Evolutionary conservation across 176 grass and related monocot species (phyloP), one percentile per base, ranked within the genome.

Genomic region (Eremochloa ophiuroides): DNA sequence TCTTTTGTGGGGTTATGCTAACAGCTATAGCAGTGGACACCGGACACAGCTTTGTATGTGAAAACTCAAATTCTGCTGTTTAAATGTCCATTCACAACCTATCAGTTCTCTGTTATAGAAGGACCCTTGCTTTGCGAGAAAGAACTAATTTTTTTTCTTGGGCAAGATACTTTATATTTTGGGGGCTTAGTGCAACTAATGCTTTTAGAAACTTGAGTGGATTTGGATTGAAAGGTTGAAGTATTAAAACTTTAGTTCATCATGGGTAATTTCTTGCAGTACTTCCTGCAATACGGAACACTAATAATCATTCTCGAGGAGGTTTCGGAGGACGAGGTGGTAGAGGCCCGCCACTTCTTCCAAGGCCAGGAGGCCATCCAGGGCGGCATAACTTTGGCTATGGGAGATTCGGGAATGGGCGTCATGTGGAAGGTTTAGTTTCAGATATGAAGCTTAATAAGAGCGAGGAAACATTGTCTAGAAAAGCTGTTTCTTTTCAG

Each of bases 381-480:
- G 92, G 86, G 31, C 73, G 95, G 35, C 85, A 91, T 47, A 91
- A 87, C 35, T 91, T 85, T 61, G 90, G 92, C 51, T 93, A 81
- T 60, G 92, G 92, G 38, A 98, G 86, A 51, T 93, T 90, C 41
- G 88, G 64, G 77, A 99, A 99, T 85, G 91, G 91, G 10, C 91
- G 88, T 61, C 93, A 94, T 16, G 87, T 85, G 64, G 96, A 95
- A 90, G 81, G 91, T 34, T 95, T 99, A 83, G 91, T 99, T 87
- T 95, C 96, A 86, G 96, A 99, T 39, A 91, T 99, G 76, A 99
- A 89, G 76, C 93, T 99, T 74, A 99, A 95, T 82, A 99, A 99
- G 82, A 99, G 96, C 59, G 96, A 91, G 85, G 96, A 99, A 83
- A 99, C 96, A 80, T 84, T 99, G 78, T 91, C 93, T 74, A 95